These are phyloP conservation scores for Coleophoma eucalyptorum DNA, from an alignment of 2,329 filamentous ascomycete species.

Conservation along the genomic window DNA sequence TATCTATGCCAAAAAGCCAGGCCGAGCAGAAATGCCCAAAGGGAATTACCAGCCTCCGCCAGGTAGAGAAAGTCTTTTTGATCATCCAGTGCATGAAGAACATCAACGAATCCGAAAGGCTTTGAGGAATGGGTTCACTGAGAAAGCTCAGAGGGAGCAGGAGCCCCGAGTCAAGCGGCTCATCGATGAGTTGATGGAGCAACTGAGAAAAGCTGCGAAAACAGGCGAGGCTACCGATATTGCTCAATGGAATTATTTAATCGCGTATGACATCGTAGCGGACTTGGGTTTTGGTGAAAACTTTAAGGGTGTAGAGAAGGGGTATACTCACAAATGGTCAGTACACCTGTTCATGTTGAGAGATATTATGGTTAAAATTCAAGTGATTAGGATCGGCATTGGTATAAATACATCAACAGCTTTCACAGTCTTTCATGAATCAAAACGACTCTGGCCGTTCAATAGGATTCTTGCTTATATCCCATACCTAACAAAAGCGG, in stretches of 20 bases:
- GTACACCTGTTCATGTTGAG: background rate
- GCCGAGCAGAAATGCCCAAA: background rate
- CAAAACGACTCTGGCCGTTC: background rate
- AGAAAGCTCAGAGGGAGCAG: slow-evolving; percentile 18
- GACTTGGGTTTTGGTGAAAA: background rate
- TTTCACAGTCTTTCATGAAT: background rate
- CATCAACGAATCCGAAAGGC: background rate
- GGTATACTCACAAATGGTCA: background rate
- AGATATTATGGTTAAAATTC: background rate
- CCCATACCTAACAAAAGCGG: background rate
- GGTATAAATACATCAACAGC: background rate
- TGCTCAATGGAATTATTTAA: background rate
- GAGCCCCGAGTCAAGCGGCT: slow-evolving; percentile 27
- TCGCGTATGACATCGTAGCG: background rate
- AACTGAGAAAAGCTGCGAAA: slow-evolving; percentile 18
- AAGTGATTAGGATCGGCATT: background rate
- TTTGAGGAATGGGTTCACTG: slow-evolving; percentile 13
- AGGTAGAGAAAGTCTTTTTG: background rate
- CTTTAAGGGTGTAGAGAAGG: background rate
- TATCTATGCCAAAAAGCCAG: background rate
- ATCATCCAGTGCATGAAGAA: background rate
- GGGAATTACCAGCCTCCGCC: background rate
- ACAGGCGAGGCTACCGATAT: background rate
- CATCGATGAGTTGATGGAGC: slow-evolving; percentile 18
- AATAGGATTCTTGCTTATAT: background rate